Percentiles rank a stretch among this genome's conserved stretches.
Conservation (phyloP, 2,329 filamentous ascomycete genomes). For the Ceratocystiopsis sp. region DNA sequence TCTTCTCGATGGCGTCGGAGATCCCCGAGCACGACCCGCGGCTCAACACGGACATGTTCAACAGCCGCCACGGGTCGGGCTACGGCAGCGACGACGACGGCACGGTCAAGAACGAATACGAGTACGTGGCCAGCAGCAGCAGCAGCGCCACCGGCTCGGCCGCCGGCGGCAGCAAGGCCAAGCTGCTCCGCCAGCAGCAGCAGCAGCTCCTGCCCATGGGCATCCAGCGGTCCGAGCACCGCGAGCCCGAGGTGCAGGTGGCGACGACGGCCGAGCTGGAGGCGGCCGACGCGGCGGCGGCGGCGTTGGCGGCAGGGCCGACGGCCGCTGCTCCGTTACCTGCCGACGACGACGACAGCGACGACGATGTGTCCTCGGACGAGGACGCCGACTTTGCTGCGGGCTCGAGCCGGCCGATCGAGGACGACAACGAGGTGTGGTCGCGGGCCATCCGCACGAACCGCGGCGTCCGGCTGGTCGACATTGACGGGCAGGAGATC, state of each 20-base stretch:
- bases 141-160: constrained; percentile 5
- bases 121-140: constrained; percentile 14
- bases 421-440: constrained; percentile 25
- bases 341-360: constrained; percentile 10
- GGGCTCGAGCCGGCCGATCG: constrained; percentile 5
- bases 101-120: constrained; percentile 23
- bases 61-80: constrained; percentile 18
- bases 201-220: constrained; percentile 32
- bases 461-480: constrained; percentile 22
- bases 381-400: background rate
- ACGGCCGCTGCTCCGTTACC: background rate
- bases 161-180: background rate
- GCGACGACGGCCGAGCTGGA: constrained; percentile 41
- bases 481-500: constrained; percentile 22
- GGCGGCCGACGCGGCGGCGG: constrained; percentile 21
- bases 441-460: constrained; percentile 19
- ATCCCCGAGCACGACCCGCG: constrained; percentile 26
- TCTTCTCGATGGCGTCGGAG: constrained; percentile 1
- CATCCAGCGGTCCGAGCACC: constrained; percentile 35
- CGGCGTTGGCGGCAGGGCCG: background rate
- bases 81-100: constrained; percentile 26
- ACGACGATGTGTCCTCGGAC: background rate
- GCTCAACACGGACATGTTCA: constrained; percentile 40
- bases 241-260: constrained; percentile 34
- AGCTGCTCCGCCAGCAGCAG: constrained; percentile 10